Conservation (phyloP, 2,329 filamentous ascomycete species). For the Colletotrichum destructivum region DNA sequence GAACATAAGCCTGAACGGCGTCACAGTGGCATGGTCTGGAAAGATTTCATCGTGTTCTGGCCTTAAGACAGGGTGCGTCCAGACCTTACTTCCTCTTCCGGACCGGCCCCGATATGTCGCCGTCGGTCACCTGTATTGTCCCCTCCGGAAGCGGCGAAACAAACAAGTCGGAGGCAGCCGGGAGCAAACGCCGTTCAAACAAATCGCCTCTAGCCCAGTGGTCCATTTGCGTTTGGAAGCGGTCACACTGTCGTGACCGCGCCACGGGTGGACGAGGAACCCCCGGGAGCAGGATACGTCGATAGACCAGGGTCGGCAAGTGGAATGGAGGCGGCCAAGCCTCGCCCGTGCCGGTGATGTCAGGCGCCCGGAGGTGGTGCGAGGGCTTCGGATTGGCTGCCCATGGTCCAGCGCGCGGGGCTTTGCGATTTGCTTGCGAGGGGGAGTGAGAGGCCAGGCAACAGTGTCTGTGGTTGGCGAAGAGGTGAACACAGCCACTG, state of each 20-base stretch:
- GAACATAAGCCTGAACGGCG: background rate
- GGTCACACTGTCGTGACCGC: background rate
- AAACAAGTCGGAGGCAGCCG: background rate
- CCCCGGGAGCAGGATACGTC: constrained; percentile 6
- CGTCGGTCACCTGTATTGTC: background rate
- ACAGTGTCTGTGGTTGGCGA: background rate
- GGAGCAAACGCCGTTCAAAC: background rate
- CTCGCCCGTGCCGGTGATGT: constrained; percentile 34
- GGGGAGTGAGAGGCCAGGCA: background rate
- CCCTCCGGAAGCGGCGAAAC: background rate
- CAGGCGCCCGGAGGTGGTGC: constrained; percentile 21
- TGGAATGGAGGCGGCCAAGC: constrained; percentile 16
- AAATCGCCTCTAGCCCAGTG: background rate
- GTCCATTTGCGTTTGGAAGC: background rate
- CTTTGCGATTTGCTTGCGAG: constrained; percentile 19
- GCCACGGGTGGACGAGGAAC: constrained; percentile 33
- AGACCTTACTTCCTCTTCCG: background rate
- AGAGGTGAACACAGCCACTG: constrained; percentile 33
- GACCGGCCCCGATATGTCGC: constrained; percentile 14
- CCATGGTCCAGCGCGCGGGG: background rate
- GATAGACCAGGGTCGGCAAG: constrained; percentile 1
- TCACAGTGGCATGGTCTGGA: background rate
- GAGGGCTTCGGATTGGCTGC: background rate
- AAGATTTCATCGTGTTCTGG: background rate
- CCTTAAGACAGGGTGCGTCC: background rate